phyloP scores from a whole-genome alignment of 1,284 basidiomycete genomes.

The Coniferiporia sulphurascens region DNA sequence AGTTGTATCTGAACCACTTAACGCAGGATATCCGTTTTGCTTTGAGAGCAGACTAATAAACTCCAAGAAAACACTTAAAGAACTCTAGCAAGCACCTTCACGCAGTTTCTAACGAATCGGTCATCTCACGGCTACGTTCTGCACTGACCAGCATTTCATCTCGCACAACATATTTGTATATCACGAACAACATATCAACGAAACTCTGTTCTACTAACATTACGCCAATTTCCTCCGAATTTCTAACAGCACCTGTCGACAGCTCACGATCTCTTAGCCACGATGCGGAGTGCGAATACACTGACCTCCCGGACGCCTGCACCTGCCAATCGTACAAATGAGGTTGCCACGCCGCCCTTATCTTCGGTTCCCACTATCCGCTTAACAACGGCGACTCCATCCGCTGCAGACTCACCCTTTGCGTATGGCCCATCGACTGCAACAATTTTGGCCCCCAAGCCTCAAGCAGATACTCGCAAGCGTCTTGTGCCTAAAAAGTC shows the following conservation, averaged over 20 bases:
- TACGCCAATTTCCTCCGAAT: neutral
- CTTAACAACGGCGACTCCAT: conserved; percentile 63
- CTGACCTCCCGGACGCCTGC: conserved; percentile 31
- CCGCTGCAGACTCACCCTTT: conserved; percentile 41
- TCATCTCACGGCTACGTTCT: conserved; percentile 15
- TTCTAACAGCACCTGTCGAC: conserved; percentile 9
- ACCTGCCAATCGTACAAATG: conserved; percentile 26
- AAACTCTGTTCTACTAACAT: neutral
- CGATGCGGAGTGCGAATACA: conserved; percentile 15
- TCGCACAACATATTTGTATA: conserved; percentile 5
- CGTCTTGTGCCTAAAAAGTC: conserved; percentile 73
- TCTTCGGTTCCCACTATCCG: conserved; percentile 53
- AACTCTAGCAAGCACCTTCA: neutral
- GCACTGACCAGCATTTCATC: conserved; percentile 11
- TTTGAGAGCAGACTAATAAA: conserved; percentile 5
- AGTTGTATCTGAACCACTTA: neutral
- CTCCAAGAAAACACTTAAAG: conserved; percentile 6
- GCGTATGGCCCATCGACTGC: conserved; percentile 28
- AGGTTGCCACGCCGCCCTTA: conserved; percentile 30
- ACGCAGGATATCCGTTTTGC: neutral
- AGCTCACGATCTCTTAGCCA: neutral
- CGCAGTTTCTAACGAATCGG: neutral
- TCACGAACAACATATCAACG: conserved; percentile 12
- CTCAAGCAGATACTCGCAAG: conserved; percentile 34
- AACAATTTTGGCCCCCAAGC: conserved; percentile 30